Base-by-base conservation (phyloP, 2,329 filamentous ascomycete genomes). In the Magnaporthiopsis poae region DNA sequence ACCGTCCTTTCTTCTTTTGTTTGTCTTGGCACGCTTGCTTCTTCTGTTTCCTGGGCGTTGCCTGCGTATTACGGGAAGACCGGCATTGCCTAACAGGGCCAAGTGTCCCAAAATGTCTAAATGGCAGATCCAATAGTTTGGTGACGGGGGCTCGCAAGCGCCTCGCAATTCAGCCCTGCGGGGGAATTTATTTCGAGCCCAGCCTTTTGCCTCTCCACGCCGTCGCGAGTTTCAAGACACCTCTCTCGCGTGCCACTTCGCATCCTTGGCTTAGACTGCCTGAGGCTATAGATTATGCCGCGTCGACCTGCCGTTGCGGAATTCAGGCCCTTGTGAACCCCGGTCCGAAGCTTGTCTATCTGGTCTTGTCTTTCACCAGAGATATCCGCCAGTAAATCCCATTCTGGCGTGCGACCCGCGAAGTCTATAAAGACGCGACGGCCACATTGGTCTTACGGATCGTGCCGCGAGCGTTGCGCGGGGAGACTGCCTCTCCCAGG, bases 221-320 rank as follows among this genome's bases (percentile, higher is more conserved):
- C 46, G 62, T 52, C 52, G 62, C 62, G 52, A 25, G 62, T 59
- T 61, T 65, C 56, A 61, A 65, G 61, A 64, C 62, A 59, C 62
- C 56, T 64, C 36, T 31, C n/a, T 46, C n/a, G 27, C 39, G 62
- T 39, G 36, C 12, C 62, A 39, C 64, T 64, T 65, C 61, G 33
- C 52, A 63, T 39, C 31, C 65, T 67, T 64, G 66, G 66, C 64
- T 56, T 25, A n/a, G 46, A 7, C 9, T 25, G 18, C 46, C 7
- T 25, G 46, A 21, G 21, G 7, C 46, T 56, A 25, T 39, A 13
- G 36, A 35, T 52, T 56, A 56, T 56, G 46, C 21, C 46, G 46
- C 3, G 21, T 56, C 46, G n/a, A 56, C 46, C 8, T 56, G 18
- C 46, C n/a, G 21, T 56, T 56, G 8, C n/a, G 21, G 46, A 56